phyloP scores from a whole-genome alignment of 1,284 basidiomycete genomes.

The Ceratorhiza oryzae-sativae region DNA sequence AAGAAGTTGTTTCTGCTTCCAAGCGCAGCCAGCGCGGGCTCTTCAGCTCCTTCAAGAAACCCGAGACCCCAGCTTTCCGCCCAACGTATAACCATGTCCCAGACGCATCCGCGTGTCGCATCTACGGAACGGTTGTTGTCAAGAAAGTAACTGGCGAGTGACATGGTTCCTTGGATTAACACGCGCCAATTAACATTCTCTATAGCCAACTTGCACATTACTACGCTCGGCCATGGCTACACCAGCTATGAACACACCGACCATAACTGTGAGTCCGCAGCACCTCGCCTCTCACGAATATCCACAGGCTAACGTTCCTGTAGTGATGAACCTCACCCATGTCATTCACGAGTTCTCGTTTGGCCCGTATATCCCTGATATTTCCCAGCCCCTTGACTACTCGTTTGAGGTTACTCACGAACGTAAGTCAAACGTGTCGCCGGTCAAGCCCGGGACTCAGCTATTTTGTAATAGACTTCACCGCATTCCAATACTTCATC shows the following conservation, averaged over 20 bases:
- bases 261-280: constrained; percentile 66
- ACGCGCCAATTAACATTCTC: background rate
- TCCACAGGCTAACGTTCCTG: constrained; percentile 22
- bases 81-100: constrained; percentile 74
- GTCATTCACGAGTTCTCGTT: constrained; percentile 97
- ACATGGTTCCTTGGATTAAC: background rate
- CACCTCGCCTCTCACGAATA: background rate
- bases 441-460: background rate
- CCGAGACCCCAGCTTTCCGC: constrained; percentile 58
- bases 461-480: constrained; percentile 61
- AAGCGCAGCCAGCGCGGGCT: constrained; percentile 69
- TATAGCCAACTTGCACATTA: constrained; percentile 85
- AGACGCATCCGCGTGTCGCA: constrained; percentile 77
- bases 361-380: constrained; percentile 95
- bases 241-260: constrained; percentile 86
- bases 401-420: constrained; percentile 83
- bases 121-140: constrained; percentile 84
- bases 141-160: constrained; percentile 85
- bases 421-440: constrained; percentile 61
- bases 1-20: constrained; percentile 72
- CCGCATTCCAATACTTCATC: constrained; percentile 96
- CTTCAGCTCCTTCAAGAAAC: constrained; percentile 63
- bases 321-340: constrained; percentile 97
- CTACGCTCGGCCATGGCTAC: constrained; percentile 94
- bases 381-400: constrained; percentile 92